These are phyloP conservation scores for Boletus edulis DNA, from an alignment of 768 basidiomycete species.

Conservation along the genomic window DNA sequence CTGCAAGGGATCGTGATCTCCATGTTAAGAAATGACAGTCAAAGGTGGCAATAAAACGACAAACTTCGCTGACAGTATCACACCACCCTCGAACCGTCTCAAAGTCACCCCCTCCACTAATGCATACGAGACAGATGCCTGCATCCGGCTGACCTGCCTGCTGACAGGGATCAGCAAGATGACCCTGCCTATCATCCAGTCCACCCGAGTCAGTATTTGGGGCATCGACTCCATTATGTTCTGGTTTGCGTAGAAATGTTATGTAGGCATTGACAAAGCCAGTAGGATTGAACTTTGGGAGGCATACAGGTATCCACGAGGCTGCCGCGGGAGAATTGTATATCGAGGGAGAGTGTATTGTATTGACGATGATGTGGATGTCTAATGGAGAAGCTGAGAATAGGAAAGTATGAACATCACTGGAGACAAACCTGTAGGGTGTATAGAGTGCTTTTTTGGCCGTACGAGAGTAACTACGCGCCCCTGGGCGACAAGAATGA, in stretches of 20 bases:
- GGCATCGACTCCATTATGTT: constrained; percentile 12
- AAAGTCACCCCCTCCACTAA: constrained; percentile 82
- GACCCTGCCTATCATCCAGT: constrained; percentile 1
- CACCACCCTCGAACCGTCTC: constrained; percentile 81
- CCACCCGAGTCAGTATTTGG: neutral
- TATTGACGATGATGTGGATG: constrained; percentile 90
- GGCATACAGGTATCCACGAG: constrained; percentile 93
- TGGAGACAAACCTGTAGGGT: constrained; percentile 71
- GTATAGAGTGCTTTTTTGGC: constrained; percentile 92
- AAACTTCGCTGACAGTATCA: constrained; percentile 58
- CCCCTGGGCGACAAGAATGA: constrained; percentile 77
- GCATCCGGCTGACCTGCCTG: constrained; percentile 26
- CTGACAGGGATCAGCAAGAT: constrained; percentile 1
- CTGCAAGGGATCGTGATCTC: constrained; percentile 34
- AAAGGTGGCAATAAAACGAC: constrained; percentile 6
- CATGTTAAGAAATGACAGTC: neutral
- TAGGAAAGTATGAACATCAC: neutral
- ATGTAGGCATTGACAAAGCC: constrained; percentile 93
- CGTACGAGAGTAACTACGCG: constrained; percentile 84
- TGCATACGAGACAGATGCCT: constrained; percentile 69
- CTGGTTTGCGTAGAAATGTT: constrained; percentile 55
- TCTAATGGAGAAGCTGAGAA: constrained; percentile 40
- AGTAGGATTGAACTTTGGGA: constrained; percentile 89
- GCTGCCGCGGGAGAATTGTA: constrained; percentile 75
- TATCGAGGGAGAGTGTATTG: constrained; percentile 79